Evolutionary conservation across 148 eudicot genomes (phyloP), one percentile per base, ranked within the genome.

Genomic region (Heliamphora exappendiculata): DNA sequence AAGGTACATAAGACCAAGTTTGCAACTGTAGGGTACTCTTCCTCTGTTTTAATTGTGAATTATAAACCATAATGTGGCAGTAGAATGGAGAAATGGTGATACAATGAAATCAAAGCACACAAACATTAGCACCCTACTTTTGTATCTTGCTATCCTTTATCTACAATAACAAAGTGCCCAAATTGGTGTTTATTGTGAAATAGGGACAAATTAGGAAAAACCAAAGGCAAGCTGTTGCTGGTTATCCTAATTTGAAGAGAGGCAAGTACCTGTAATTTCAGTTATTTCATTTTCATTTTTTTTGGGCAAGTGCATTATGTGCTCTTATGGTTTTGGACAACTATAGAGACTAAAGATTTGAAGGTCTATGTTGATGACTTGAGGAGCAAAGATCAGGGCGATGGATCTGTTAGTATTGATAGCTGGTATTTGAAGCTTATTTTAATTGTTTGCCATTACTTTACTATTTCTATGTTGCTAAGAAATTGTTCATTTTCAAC

Each of bases 351-450:
- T 58, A 78, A 76, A 73, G 80, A 55, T 75, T 64, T 75, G 60
- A 89, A 88, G 82, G 76, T 77, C 31, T 78, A 78, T 78, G 79
- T 81, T 65, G 85, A 73, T 80, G 81, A 83, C 49, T 69, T 26
- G 28, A 76, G 54, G 83, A 81, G 75, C 63, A 85, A 78, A 58
- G 51, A 59, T 80, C 80, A 79, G 75, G 80, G 78, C 74, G 71
- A 80, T 68, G 75, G 58, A 74, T 77, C 73, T 69, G 42, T 67
- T 67, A 81, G 76, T 17, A 81, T 75, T 42, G 78, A 60, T 60
- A 73, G 76, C 39, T 82, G 89, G 92, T 87, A 66, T 39, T 64
- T 73, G 54, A 50, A 36, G 31, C 22, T 20, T 4, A 1, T 55
- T 79, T 76, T n/a, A 58, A 8, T 68, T 73, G 44, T 45, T 47